A percentile compares a stretch with the other conserved stretches of the same genome.
These are phyloP conservation scores for Rhododendron ferrugineum DNA, from an alignment of 148 eudicot genomes.

Conservation along the genomic window DNA sequence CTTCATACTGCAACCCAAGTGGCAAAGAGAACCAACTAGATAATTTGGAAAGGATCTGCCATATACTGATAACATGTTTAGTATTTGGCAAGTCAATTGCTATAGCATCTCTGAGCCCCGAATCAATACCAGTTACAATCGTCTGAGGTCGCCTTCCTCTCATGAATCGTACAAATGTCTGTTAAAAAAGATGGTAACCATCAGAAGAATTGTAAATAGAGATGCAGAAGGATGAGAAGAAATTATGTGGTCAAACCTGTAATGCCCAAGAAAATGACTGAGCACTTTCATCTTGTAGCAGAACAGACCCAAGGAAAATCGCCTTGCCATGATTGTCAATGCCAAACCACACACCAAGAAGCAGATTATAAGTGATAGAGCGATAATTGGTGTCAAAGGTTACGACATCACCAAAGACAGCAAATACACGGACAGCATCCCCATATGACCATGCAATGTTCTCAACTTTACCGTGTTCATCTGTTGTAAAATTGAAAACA, in stretches of 20 bases:
- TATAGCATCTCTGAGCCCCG: slow-evolving; percentile 54
- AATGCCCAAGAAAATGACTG: slow-evolving; percentile 59
- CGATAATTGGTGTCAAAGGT: slow-evolving; percentile 56
- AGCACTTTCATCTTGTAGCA: slow-evolving; percentile 57
- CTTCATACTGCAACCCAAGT: slow-evolving; percentile 47
- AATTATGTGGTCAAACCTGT: slow-evolving; percentile 38
- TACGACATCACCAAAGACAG: slow-evolving; percentile 54
- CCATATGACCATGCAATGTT: slow-evolving; percentile 65
- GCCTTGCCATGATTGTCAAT: slow-evolving; percentile 57
- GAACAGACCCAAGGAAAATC: slow-evolving; percentile 49
- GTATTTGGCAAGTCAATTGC: slow-evolving; percentile 45
- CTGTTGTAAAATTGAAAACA: slow-evolving; percentile 45
- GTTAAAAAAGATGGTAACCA: slow-evolving; percentile 12
- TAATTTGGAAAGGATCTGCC: slow-evolving; percentile 49
- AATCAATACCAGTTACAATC: slow-evolving; percentile 54
- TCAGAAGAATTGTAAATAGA: slow-evolving; percentile 6
- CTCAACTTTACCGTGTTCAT: slow-evolving; percentile 51
- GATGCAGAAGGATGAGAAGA: slow-evolving; percentile 15
- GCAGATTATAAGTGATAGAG: slow-evolving; percentile 57
- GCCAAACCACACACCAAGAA: slow-evolving; percentile 61
- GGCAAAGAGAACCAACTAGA: slow-evolving; percentile 63
- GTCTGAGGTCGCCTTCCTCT: slow-evolving; percentile 55
- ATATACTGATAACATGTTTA: slow-evolving; percentile 46
- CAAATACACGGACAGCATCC: slow-evolving; percentile 41
- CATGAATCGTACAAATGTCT: slow-evolving; percentile 58